Conservation (phyloP, 1,284 basidiomycete species). For the Marasmius fiardii region DNA sequence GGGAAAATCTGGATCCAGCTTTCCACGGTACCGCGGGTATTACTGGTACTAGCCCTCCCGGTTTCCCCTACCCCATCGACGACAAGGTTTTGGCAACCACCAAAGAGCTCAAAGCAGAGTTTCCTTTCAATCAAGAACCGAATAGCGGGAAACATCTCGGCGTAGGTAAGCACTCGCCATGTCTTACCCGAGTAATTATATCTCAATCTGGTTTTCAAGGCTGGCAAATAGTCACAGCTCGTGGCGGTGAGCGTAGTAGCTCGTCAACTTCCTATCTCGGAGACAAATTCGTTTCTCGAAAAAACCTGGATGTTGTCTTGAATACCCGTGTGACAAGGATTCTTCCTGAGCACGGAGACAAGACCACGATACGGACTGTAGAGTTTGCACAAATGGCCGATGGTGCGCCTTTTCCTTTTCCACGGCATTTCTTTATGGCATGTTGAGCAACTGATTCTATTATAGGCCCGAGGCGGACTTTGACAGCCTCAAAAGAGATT, state of each 20-base stretch:
- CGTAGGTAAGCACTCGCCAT: slow-evolving; percentile 11
- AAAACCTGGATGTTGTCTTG: slow-evolving; percentile 18
- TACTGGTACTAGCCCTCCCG: slow-evolving; percentile 15
- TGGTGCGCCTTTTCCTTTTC: not conserved
- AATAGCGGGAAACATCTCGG: slow-evolving; percentile 19
- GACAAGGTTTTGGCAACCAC: slow-evolving; percentile 14
- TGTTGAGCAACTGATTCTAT: slow-evolving; percentile 17
- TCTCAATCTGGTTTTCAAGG: slow-evolving; percentile 4
- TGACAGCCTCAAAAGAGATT: slow-evolving; percentile 18
- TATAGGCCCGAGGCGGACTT: slow-evolving; percentile 18
- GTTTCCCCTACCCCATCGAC: slow-evolving; percentile 13
- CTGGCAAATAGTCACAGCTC: slow-evolving; percentile 18
- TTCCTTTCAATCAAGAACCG: slow-evolving; percentile 18
- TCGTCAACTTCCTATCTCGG: slow-evolving; percentile 17
- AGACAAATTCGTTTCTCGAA: not conserved
- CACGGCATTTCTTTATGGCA: not conserved
- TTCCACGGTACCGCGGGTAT: slow-evolving; percentile 15
- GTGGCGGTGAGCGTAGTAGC: slow-evolving; percentile 16
- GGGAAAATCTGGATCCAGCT: slow-evolving; percentile 11
- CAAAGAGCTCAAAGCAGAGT: slow-evolving; percentile 15
- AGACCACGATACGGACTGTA: slow-evolving; percentile 7
- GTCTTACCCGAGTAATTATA: not conserved
- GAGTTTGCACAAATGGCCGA: slow-evolving; percentile 9
- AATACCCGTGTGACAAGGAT: slow-evolving; percentile 16
- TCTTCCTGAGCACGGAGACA: not conserved